phyloP scores from a whole-genome alignment of 139 green algal genomes.

The Chloropicon primus region DNA sequence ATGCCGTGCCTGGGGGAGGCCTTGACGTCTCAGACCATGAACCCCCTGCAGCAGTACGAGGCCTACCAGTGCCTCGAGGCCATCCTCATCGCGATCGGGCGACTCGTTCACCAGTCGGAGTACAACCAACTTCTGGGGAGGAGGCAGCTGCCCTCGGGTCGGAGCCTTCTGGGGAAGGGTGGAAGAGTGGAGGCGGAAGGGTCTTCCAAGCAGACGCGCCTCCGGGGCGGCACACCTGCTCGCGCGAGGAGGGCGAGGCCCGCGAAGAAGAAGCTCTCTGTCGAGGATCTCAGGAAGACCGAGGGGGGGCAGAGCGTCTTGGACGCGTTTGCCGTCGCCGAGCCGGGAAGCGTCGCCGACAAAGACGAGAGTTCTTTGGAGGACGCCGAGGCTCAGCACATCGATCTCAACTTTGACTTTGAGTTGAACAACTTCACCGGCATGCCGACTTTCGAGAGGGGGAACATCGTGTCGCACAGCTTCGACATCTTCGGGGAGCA shows the following conservation, averaged over 20 bases:
- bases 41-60: background rate
- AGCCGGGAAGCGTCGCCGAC: background rate
- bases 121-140: background rate
- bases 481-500: background rate
- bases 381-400: background rate
- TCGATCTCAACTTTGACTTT: background rate
- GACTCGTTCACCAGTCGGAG: background rate
- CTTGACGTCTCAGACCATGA: background rate
- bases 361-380: background rate
- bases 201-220: too few species aligned
- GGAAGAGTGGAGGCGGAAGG: too few species aligned
- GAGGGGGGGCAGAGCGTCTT: background rate
- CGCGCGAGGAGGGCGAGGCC: too few species aligned
- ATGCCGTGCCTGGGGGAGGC: background rate
- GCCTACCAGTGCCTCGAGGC: background rate
- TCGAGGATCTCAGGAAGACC: background rate
- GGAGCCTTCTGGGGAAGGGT: too few species aligned
- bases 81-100: background rate
- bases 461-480: background rate
- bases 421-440: background rate
- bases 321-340: background rate
- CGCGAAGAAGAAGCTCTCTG: background rate
- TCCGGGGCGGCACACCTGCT: too few species aligned
- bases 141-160: too few species aligned
- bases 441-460: background rate